Evolutionary conservation across 2,329 filamentous ascomycete species (phyloP).

Genomic region (Rutstroemia sp.): DNA sequence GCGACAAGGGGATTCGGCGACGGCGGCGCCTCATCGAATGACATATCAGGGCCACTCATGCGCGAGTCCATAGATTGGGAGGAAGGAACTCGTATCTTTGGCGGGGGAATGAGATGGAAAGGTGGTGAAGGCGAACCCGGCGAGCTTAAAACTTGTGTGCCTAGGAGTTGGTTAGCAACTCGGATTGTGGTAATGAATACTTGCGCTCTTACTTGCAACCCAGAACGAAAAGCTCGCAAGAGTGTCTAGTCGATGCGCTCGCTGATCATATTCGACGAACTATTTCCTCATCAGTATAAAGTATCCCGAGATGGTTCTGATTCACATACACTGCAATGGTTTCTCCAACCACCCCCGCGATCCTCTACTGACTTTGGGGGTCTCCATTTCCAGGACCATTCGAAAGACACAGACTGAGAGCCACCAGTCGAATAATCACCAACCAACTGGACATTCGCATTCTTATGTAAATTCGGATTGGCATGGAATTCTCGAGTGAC

Average conservation of each 20-base stretch:
- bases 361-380: constrained; percentile 78
- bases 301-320: background rate
- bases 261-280: constrained; percentile 96
- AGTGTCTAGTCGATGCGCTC: constrained; percentile 80
- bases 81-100: constrained; percentile 76
- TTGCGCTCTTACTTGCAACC: constrained; percentile 62
- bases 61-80: constrained; percentile 80
- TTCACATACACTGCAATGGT: constrained; percentile 72
- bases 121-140: constrained; percentile 63
- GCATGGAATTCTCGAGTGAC: constrained; percentile 94
- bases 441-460: constrained; percentile 90
- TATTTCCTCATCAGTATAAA: constrained; percentile 31
- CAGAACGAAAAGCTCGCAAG: constrained; percentile 92
- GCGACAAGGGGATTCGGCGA: constrained; percentile 40
- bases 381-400: constrained; percentile 97
- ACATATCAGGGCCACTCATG: constrained; percentile 60
- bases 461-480: constrained; percentile 95
- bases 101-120: constrained; percentile 66
- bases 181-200: constrained; percentile 4
- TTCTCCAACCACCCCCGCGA: constrained; percentile 86
- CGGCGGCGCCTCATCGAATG: constrained; percentile 46
- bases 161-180: constrained; percentile 20
- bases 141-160: constrained; percentile 38
- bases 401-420: constrained; percentile 77
- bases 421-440: constrained; percentile 83